phyloP scores from a whole-genome alignment of 129 eudicot species.

The Centella asiatica region DNA sequence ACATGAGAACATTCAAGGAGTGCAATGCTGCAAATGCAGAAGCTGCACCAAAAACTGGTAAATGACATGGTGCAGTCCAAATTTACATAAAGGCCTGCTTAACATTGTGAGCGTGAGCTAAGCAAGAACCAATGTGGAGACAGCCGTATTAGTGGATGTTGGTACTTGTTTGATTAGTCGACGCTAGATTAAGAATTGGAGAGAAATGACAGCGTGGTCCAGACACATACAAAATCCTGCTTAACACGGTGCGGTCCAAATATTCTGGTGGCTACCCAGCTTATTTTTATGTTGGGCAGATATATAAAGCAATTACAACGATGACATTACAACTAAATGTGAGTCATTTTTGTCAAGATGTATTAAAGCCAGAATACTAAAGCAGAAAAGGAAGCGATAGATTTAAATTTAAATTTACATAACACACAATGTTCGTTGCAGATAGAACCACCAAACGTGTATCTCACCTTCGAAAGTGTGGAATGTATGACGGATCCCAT shows the following conservation, averaged over 20 bases:
- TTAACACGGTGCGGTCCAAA: too few species aligned
- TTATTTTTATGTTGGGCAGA: not conserved
- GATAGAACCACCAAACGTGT: conserved; percentile 4
- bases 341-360: not conserved
- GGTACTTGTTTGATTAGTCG: too few species aligned
- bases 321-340: not conserved
- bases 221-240: too few species aligned
- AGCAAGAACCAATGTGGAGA: too few species aligned
- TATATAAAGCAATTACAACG: not conserved
- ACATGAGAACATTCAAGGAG: not conserved
- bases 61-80: not conserved
- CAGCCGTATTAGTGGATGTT: too few species aligned
- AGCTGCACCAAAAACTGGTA: not conserved
- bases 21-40: not conserved
- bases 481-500: conserved; percentile 50
- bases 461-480: conserved; percentile 46
- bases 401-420: not conserved
- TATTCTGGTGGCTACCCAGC: too few species aligned
- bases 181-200: too few species aligned
- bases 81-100: too few species aligned
- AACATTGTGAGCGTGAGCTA: too few species aligned
- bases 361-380: not conserved
- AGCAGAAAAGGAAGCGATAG: not conserved
- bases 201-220: too few species aligned
- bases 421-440: not conserved